These are phyloP conservation scores for Cladophialophora immunda DNA, from an alignment of 2,329 filamentous ascomycete genomes.

Conservation along the genomic window DNA sequence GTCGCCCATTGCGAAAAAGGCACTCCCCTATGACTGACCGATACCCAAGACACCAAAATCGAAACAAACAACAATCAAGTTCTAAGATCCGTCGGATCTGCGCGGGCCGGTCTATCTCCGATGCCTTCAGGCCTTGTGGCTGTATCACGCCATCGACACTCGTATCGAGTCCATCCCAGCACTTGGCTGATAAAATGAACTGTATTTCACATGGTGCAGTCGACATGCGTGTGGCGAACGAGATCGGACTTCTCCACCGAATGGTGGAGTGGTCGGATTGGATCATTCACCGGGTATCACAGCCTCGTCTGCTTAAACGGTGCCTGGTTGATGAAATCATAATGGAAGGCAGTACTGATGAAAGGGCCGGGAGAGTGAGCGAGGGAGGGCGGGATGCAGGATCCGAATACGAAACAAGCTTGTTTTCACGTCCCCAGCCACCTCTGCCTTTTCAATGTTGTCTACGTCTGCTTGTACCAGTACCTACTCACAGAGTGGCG, in stretches of 20 bases:
- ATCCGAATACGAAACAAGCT: slow-evolving; percentile 2
- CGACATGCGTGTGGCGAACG: not conserved
- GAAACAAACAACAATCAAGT: not conserved
- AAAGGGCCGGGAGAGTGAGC: no score
- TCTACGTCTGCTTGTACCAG: no score
- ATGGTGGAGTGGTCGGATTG: no score
- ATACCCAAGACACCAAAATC: not conserved
- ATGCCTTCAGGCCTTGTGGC: no score
- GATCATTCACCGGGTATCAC: not conserved
- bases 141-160: not conserved
- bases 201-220: not conserved
- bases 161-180: not conserved
- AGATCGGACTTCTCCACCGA: not conserved
- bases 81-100: not conserved
- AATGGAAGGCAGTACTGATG: no score
- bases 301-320: not conserved
- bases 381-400: not conserved
- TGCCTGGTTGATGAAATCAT: no score
- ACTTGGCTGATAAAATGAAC: not conserved
- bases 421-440: slow-evolving; percentile 1
- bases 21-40: no score
- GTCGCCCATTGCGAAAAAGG: not conserved
- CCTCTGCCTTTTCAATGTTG: no score
- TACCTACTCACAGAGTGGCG: no score
- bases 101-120: not conserved